Base-by-base conservation (phyloP, 140 eudicot genomes). In the Erigeron philadelphicus region DNA sequence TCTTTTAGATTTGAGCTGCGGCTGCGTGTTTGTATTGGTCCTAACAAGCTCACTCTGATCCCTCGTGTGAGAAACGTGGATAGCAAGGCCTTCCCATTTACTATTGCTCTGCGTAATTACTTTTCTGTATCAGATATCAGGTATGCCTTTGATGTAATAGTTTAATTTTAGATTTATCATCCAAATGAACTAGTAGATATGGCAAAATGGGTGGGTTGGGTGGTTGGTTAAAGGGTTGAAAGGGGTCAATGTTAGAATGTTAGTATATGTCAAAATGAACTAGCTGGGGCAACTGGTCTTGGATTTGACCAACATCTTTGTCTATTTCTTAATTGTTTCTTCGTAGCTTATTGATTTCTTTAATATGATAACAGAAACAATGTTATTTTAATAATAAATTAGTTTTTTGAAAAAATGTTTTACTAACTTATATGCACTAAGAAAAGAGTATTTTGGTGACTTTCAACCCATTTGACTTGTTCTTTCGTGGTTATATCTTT, bases 91-190 rank as follows among this genome's bases (percentile, higher is more conserved):
- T 83, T 90, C 70, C 70, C 95, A 0, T 90, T 90, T 67, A 85
- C 81, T 57, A 78, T 87, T 78, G 86, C 88, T 23, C 77, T 85
- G 76, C 84, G 90, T 43, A 90, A 83, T 78, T 87, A 90, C 76
- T 84, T 90, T 35, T 85, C 94, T 15, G 86, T 90, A 18, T 87
- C 95, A n/a, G 95, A 90, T 84, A 81, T 90, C 90, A 90, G 97
- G 97, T 90, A 81, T 70, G 82, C 65, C 75, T 61, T 9, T 38
- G 54, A 60, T 58, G 38, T 44, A 59, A 17, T 40, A 46, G 62
- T 72, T 81, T 68, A 58, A 8, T 6, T 8, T 53, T 0, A 50
- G 19, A 41, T 12, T 21, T 47, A 73, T 40, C 70, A 61, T 43
- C 21, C 11, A 9, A 55, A 59, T 45, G 12, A 45, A 45, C 12